Evolutionary conservation across 495 filamentous ascomycete species (phyloP).

Genomic region (Podospora pseudocomata): DNA sequence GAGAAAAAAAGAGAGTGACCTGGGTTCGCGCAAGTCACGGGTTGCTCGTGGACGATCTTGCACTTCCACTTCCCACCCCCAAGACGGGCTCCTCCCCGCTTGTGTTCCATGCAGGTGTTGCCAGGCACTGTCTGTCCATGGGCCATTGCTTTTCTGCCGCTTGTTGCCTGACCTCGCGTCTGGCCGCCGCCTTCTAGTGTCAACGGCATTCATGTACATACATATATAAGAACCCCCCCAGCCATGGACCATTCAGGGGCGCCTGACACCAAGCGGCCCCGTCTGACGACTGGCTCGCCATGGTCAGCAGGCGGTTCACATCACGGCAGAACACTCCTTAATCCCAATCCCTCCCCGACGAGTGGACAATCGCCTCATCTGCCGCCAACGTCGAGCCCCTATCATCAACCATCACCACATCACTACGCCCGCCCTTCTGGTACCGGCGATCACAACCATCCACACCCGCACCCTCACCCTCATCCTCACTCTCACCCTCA

Average conservation of each 20-base stretch:
- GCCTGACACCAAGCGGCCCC: constrained; percentile 48
- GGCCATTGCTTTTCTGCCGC: constrained; percentile 21
- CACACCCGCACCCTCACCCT: background rate
- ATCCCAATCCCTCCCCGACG: constrained; percentile 43
- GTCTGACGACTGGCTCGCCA: constrained; percentile 42
- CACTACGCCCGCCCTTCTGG: constrained; percentile 40
- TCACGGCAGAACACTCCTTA: constrained; percentile 44
- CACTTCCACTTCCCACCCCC: constrained; percentile 14
- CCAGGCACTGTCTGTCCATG: constrained; percentile 18
- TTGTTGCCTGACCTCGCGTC: constrained; percentile 27
- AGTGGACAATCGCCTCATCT: constrained; percentile 39
- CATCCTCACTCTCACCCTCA: constrained; percentile 11
- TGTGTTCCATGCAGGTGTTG: constrained; percentile 31
- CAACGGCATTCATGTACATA: constrained; percentile 37
- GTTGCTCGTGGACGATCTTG: constrained; percentile 7
- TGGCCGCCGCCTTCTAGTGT: constrained; percentile 36
- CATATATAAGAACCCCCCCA: constrained; percentile 38
- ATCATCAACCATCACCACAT: constrained; percentile 36
- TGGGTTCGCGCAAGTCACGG: constrained; percentile 19
- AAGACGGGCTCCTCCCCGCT: constrained; percentile 17
- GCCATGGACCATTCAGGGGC: constrained; percentile 48
- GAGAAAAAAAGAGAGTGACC: background rate
- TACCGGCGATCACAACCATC: constrained; percentile 20
- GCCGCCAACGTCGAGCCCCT: constrained; percentile 40
- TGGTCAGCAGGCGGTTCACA: constrained; percentile 42